Evolutionary conservation across 805 yeast genomes (phyloP).

Genomic region (Metschnikowia matae): DNA sequence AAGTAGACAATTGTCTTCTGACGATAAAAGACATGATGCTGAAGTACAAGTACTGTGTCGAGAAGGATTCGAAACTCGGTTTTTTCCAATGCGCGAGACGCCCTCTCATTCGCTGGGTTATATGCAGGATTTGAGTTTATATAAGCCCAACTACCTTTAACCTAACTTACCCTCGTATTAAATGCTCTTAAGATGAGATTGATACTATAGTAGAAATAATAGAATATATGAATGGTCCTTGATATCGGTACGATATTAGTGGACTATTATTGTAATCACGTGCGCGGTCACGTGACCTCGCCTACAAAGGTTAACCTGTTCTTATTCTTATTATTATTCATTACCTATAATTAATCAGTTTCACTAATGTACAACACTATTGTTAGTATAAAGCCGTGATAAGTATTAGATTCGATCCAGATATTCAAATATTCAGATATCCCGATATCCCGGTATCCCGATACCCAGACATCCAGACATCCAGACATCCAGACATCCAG

Average conservation of each 20-base stretch:
- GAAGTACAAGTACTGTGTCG: slow-evolving; percentile 7
- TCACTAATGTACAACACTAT: slow-evolving; percentile 42
- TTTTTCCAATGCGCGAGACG: slow-evolving; percentile 18
- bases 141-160: too few species aligned
- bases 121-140: slow-evolving; percentile 5
- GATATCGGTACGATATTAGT: too few species aligned
- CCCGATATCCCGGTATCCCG: too few species aligned
- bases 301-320: not conserved
- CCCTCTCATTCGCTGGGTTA: slow-evolving; percentile 20
- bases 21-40: slow-evolving; percentile 70
- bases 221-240: too few species aligned
- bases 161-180: too few species aligned
- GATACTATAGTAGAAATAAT: too few species aligned
- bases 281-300: not conserved
- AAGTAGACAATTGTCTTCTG: slow-evolving; percentile 90
- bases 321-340: not conserved
- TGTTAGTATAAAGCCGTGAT: slow-evolving; percentile 21
- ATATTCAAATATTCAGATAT: too few species aligned
- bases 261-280: not conserved
- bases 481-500: too few species aligned
- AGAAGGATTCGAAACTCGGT: slow-evolving; percentile 8
- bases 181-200: too few species aligned
- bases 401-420: too few species aligned
- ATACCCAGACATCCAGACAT: too few species aligned
- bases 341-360: slow-evolving; percentile 11